A percentile compares a stretch with the other conserved stretches of the same genome.
These are phyloP conservation scores for Maudiozyma bulderi DNA, from an alignment of 805 yeast species.

Conservation along the genomic window DNA sequence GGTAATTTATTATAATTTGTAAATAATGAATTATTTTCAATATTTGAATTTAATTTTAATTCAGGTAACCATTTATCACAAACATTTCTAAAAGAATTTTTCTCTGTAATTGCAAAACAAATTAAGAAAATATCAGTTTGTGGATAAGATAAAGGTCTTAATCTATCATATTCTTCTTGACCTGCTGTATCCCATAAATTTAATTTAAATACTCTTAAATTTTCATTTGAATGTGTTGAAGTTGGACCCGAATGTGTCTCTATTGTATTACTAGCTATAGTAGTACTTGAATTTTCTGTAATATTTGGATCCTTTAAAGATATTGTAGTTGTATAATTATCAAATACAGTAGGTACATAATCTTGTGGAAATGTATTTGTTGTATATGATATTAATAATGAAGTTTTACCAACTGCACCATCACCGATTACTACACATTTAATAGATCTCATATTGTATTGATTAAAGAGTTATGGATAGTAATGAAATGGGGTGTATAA, in stretches of 20 bases:
- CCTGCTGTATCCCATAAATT: slow-evolving; percentile 97
- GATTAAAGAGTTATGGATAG: too few relatives aligned
- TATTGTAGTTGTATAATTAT: slow-evolving; percentile 80
- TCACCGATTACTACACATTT: slow-evolving; percentile 93
- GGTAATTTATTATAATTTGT: slow-evolving; percentile 25
- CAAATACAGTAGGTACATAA: slow-evolving; percentile 90
- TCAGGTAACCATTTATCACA: slow-evolving; percentile 82
- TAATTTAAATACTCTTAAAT: slow-evolving; percentile 60
- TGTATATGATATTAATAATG: slow-evolving; percentile 78
- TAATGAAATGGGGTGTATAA: too few relatives aligned
- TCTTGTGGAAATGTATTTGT: slow-evolving; percentile 90
- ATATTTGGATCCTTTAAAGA: slow-evolving; percentile 30
- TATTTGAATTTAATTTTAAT: slow-evolving; percentile 70
- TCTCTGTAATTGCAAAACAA: slow-evolving; percentile 78
- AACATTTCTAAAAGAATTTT: slow-evolving; percentile 71
- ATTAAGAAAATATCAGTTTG: slow-evolving; percentile 83
- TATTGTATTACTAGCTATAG: not conserved
- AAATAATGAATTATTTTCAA: slow-evolving; percentile 29
- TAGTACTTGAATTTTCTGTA: not conserved
- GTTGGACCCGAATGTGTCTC: not conserved
- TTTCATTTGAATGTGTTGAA: not conserved
- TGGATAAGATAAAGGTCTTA: slow-evolving; percentile 83
- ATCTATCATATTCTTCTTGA: slow-evolving; percentile 82
- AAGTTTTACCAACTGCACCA: slow-evolving; percentile 92
- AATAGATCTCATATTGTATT: slow-evolving; percentile 57